Evolutionary conservation across 139 green algal genomes (phyloP), one percentile per base, ranked within the genome.

Genomic region (Asterochloris erici): DNA sequence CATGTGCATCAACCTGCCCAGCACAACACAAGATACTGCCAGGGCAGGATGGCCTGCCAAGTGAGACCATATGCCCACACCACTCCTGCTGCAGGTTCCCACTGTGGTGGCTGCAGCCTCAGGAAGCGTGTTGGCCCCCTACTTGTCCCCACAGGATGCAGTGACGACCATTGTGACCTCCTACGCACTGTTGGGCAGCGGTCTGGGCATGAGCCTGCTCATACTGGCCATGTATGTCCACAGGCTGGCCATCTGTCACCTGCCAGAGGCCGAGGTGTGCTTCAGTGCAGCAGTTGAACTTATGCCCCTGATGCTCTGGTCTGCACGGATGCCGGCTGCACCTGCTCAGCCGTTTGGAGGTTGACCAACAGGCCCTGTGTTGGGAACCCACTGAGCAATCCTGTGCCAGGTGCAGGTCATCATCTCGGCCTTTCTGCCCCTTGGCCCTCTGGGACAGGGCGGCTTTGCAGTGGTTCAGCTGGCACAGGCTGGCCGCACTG

Each of bases 381-480:
- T 54, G 38, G 38, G 6, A 54, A 54, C 6, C 6, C 6, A 10
- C 38, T 54, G 38, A 6, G 38, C 38, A 54, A 54, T 54, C 4
- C 38, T 54, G 6, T 54, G 38, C 6, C 38, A 6, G 38, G 4
- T 54, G 38, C 38, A 54, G 38, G 81, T 85, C 63, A 81, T 85
- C 70, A 74, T 81, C 13, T 79, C 68, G 61, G 81, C 81, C 10
- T 84, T 81, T 62, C 29, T 85, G 64, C 81, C 81, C 19, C n/a
- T 85, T 47, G 81, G 81, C 0, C 81, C 81, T 27, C 38, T 81
- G n/a, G 74, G 74, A 21, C 81, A 85, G 61, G 81, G 81, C 9
- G 74, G 74, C 6, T 85, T 64, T 62, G 81, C 12, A 14, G 17
- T 81, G 13, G 77, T 85, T 17, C 63, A 73, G 12, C 27, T 85